Evolutionary conservation across 352 stramenopile genomes (phyloP), one percentile per base, ranked within the genome.

Genomic region (Globisporangium takayamanum): DNA sequence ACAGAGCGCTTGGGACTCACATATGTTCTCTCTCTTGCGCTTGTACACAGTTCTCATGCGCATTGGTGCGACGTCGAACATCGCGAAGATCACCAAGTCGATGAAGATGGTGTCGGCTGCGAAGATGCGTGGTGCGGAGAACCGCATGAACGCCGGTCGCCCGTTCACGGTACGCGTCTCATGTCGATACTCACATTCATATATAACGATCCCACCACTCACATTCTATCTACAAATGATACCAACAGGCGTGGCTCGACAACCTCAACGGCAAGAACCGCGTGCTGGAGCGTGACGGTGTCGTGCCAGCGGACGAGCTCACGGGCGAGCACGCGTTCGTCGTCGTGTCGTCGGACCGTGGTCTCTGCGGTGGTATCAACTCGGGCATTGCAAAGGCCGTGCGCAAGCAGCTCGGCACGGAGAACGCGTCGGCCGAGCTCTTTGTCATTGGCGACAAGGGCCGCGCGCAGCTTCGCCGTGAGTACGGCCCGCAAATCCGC

Each of bases 91-190:
- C 82, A 99, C 97, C 52, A 97, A 97, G 78, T 99, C 97, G 55
- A 99, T 99, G 97, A 99, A 99, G 81, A 99, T 99, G 97, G 97
- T 99, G 74, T 99, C 96, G 60, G 97, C 97, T 48, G 96, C 97
- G 60, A 99, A 99, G 87, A 95, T 99, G 67, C 96, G 97, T 72
- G 97, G 97, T 61, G 97, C 98, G 59, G 95, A 99, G 69, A 84
- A 91, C 60, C 80, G 89, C 53, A 82, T 98, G 62, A 78, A 71
- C 50, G 75, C 74, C 11, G 92, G 84, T 33, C 78, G 87, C 20
- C 87, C 92, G 30, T 98, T 98, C 66, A 74, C 76, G 15, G 33
- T 39, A 39, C 33, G 33, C 33, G 14, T 26, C n/a, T 46, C 20
- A 6, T 10, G 26, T 12, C 20, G 20, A 53, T 22, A n/a, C 39